Base-by-base conservation (phyloP, 2,329 filamentous ascomycete genomes). In the Ophiostoma montium region DNA sequence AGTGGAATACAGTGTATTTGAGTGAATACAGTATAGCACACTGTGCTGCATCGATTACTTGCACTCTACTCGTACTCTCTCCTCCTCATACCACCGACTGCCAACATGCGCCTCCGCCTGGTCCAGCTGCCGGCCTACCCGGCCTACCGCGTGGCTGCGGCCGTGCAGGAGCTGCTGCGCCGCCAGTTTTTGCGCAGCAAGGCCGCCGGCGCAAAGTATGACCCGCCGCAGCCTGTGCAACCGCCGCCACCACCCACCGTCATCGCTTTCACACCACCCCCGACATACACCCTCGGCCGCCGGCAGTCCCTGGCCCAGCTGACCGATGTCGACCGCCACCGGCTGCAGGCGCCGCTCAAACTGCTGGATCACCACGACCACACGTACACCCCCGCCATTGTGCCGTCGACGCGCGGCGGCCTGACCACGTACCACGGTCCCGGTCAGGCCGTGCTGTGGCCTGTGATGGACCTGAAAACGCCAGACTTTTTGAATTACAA, bases 401-500 rank as follows among this genome's bases (percentile, higher is more conserved):
- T 77, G 39, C 73, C 80, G 58, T 83, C 86, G 13, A 75, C 80
- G n/a, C 80, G 92, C 49, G 92, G 92, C 53, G 92, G 92, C 0
- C 80, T 94, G 56, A 89, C 86, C 0, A 96, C 92, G 3, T 96
- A 95, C 68, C 92, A 98, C 62, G 92, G 90, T 0, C 92, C 90
- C 0, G 90, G 90, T 0, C 92, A 98, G 63, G 67, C 94, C 45
- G 85, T 95, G 33, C 78, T 89, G n/a, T 98, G 94, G 70, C 87
- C 90, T 3, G 78, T 95, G 46, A 63, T 94, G n/a, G 87, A 95
- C 63, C 73, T 96, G 50, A 78, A 77, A 75, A 53, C 48, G 19
- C 21, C 50, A 15, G 55, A 64, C 11, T 50, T 50, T 5, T 10
- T 10, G 13, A 38, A 35, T 32, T 35, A 30, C 23, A 27, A 27